Conservation (phyloP, 2,329 filamentous ascomycete genomes). For the Epichloe coenophiala region DNA sequence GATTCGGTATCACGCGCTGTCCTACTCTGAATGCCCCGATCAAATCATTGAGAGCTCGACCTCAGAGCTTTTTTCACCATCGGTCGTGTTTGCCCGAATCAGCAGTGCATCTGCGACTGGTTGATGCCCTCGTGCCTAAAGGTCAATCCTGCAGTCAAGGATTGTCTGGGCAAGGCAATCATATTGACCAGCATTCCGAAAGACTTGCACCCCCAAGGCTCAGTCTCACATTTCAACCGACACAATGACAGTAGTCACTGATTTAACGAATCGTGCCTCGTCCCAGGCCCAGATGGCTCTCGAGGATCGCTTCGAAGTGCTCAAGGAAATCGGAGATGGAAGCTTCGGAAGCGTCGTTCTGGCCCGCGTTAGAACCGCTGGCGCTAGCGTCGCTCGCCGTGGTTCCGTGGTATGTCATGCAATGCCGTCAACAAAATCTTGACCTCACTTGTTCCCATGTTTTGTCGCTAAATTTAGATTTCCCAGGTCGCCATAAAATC, state of each 20-base stretch:
- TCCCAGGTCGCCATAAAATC: slow-evolving; percentile 92
- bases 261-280: slow-evolving; percentile 56
- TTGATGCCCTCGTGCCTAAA: slow-evolving; percentile 3
- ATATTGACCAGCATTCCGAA: neutral
- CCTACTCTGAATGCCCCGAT: slow-evolving; percentile 23
- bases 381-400: slow-evolving; percentile 73
- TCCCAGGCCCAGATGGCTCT: slow-evolving; percentile 50
- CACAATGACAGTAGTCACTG: slow-evolving; percentile 63
- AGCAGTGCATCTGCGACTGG: slow-evolving; percentile 12
- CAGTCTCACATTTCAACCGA: slow-evolving; percentile 1
- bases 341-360: slow-evolving; percentile 95
- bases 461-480: neutral
- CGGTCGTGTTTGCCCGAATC: slow-evolving; percentile 3
- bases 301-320: slow-evolving; percentile 88
- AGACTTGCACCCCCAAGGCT: neutral
- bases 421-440: slow-evolving; percentile 6
- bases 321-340: slow-evolving; percentile 97
- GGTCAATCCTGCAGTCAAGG: slow-evolving; percentile 1
- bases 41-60: slow-evolving; percentile 17
- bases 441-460: slow-evolving; percentile 6
- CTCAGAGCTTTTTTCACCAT: slow-evolving; percentile 13
- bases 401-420: slow-evolving; percentile 69
- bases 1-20: slow-evolving; percentile 3
- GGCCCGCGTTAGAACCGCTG: slow-evolving; percentile 80
- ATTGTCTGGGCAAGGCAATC: neutral